Evolutionary conservation across 2,329 filamentous ascomycete genomes (phyloP), one percentile per base, ranked within the genome.

Genomic region (Fusarium hainanense): DNA sequence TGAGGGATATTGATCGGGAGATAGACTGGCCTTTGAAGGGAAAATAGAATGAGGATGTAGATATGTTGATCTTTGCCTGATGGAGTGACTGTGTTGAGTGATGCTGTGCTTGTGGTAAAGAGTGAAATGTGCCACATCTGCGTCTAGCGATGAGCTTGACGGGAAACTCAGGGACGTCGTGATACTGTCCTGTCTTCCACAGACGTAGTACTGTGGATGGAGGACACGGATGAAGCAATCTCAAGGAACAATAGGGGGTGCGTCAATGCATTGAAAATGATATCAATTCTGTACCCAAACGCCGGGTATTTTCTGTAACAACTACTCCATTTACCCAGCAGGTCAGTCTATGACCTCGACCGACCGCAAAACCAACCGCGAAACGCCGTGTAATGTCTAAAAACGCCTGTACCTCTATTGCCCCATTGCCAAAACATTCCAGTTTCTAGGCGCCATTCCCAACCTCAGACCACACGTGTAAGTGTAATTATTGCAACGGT

Each of bases 221-320:
- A 8, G 11, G 4, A 10, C 48, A 25, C 13, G 6, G 25, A 20
- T 23, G 7, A 23, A 18, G 5, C 30, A 25, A n/a, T 37, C 12
- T 27, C 16, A 25, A 4, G 20, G 20, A 12, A 13, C 21, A 7
- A 16, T 14, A 16, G 14, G 23, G 12, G 10, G 12, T 3, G 1
- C 4, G 5, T 4, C n/a, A 7, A 10, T 4, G 20, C 9, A 13
- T 7, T 16, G 13, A 32, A 25, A 4, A 55, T 32, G 21, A 28
- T 52, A n/a, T 28, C 32, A 43, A 54, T 62, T 54, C 34, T 54
- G 30, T 44, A 43, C 43, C 16, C 21, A 54, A 60, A 67, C 59
- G 66, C 58, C 60, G 69, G 70, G 67, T 72, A 74, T 74, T 54
- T 46, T 43, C 43, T 51, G 55, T 52, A 46, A 6, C 12, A 50